phyloP scores from a whole-genome alignment of 1,284 basidiomycete species.

The Rhizoctonia solani region DNA sequence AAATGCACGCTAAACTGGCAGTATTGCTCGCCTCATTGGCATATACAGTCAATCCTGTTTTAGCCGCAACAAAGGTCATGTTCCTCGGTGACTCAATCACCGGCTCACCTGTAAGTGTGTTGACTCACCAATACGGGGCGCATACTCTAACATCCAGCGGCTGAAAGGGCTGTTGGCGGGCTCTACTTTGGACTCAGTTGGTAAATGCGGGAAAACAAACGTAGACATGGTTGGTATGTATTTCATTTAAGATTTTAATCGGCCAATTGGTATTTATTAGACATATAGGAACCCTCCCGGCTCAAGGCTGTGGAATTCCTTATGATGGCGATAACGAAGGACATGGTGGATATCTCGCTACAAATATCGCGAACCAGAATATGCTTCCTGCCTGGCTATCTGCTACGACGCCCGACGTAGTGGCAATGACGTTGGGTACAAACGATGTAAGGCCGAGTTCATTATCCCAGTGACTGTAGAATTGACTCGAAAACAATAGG shows the following conservation, averaged over 20 bases:
- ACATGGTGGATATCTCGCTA: conserved; percentile 28
- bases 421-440: conserved; percentile 28
- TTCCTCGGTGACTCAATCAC: conserved; percentile 28
- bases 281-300: conserved; percentile 5
- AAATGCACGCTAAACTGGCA: conserved; percentile 18
- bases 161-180: conserved; percentile 22
- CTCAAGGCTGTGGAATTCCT: conserved; percentile 25
- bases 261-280: neutral
- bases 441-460: conserved; percentile 11
- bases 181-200: conserved; percentile 18
- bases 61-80: conserved; percentile 20
- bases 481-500: neutral
- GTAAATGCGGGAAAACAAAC: conserved; percentile 12
- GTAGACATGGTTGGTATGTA: conserved; percentile 19
- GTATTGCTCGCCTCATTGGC: neutral
- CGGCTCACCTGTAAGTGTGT: conserved; percentile 1
- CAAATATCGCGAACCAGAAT: conserved; percentile 25
- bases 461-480: neutral
- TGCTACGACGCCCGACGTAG: conserved; percentile 18
- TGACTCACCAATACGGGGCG: neutral
- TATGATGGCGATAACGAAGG: conserved; percentile 34
- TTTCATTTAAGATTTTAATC: too few relatives aligned
- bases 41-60: neutral
- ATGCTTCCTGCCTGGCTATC: conserved; percentile 19
- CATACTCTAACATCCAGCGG: neutral